phyloP scores from a whole-genome alignment of 495 filamentous ascomycete genomes.

The Aspergillus olivimuriae region DNA sequence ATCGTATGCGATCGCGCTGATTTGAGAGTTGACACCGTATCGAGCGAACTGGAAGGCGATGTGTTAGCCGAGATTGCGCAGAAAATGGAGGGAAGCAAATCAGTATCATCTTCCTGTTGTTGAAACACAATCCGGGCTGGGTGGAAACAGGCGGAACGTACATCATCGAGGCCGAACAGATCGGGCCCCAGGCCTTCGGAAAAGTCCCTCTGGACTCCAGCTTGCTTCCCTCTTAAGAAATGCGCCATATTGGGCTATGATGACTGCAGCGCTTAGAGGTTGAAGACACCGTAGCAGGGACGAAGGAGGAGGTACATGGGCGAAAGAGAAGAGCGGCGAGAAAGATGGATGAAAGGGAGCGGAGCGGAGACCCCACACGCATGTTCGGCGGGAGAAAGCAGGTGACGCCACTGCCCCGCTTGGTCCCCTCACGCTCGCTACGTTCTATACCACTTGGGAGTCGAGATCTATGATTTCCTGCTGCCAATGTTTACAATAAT shows the following conservation, averaged over 20 bases:
- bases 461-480: too few relatives aligned
- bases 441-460: too few relatives aligned
- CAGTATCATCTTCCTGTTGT: too few relatives aligned
- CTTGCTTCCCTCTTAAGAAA: slow-evolving; percentile 86
- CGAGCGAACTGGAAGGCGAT: slow-evolving; percentile 52
- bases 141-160: slow-evolving; percentile 42
- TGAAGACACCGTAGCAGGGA: not conserved
- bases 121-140: too few relatives aligned
- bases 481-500: too few relatives aligned
- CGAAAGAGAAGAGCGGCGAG: slow-evolving; percentile 16
- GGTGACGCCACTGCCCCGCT: not conserved
- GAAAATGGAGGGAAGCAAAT: slow-evolving; percentile 7
- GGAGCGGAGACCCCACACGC: slow-evolving; percentile 18
- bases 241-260: slow-evolving; percentile 55
- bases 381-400: not conserved
- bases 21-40: slow-evolving; percentile 84
- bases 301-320: slow-evolving; percentile 10
- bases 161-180: slow-evolving; percentile 76
- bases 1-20: slow-evolving; percentile 79
- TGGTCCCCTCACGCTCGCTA: too few relatives aligned
- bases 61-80: not conserved
- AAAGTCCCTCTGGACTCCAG: slow-evolving; percentile 84
- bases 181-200: slow-evolving; percentile 70
- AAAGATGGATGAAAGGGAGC: slow-evolving; percentile 21
- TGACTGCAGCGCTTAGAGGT: not conserved